phyloP scores from a whole-genome alignment of 225 moss, liverwort and hornwort genomes.

The Rhytidiadelphus loreus region DNA sequence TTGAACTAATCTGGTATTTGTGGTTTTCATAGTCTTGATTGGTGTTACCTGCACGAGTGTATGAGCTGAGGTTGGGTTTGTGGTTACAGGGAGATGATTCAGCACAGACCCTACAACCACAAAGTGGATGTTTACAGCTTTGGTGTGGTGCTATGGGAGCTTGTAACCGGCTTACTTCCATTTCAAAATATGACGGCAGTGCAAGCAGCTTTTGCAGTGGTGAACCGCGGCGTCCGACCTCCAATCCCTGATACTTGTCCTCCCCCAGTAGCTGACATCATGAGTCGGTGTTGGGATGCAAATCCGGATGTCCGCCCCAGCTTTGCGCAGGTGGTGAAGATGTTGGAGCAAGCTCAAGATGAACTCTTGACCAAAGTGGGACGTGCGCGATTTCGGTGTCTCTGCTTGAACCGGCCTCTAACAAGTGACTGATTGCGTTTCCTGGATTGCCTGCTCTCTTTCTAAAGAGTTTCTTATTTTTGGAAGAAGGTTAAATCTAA shows the following conservation, averaged over 20 bases:
- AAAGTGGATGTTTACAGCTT: conserved; percentile 99
- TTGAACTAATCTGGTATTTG: background rate
- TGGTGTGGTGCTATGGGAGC: conserved; percentile 99
- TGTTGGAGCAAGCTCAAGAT: conserved; percentile 93
- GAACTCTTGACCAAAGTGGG: conserved; percentile 84
- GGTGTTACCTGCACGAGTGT: background rate
- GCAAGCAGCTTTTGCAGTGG: conserved; percentile 97
- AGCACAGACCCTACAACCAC: conserved; percentile 87
- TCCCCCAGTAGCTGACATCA: conserved; percentile 76
- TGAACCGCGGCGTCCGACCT: conserved; percentile 89
- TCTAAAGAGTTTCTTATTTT: background rate
- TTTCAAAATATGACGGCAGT: conserved; percentile 99
- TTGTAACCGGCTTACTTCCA: conserved; percentile 84
- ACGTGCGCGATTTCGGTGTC: conserved; percentile 95
- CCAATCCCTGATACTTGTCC: conserved; percentile 75
- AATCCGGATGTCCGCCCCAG: conserved; percentile 83
- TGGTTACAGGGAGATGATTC: conserved; percentile 91
- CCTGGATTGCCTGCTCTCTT: conserved; percentile 2
- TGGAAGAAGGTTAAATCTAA: conserved; percentile 1
- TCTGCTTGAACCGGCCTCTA: conserved; percentile 78
- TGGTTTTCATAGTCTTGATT: background rate
- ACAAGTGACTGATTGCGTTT: conserved; percentile 61
- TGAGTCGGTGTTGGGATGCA: conserved; percentile 97
- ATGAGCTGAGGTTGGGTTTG: background rate
- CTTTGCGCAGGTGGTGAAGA: conserved; percentile 80